Evolutionary conservation across 805 yeast genomes (phyloP).

Genomic region (Lipomyces yamadae): DNA sequence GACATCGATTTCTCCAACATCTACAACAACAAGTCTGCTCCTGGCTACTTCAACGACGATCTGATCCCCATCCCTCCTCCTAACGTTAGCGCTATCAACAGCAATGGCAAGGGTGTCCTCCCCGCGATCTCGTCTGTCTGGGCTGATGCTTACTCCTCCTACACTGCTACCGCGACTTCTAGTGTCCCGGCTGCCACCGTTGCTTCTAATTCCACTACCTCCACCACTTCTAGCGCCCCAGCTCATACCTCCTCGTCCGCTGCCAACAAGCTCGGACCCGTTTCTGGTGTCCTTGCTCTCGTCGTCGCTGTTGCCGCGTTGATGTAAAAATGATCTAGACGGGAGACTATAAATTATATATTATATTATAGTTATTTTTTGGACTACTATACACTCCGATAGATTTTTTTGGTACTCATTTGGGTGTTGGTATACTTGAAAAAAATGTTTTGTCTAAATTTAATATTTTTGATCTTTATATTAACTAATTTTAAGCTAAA

Average conservation of each 20-base stretch:
- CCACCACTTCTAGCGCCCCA: slow-evolving; percentile 19
- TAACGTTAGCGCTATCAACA: slow-evolving; percentile 47
- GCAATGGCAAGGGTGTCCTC: slow-evolving; percentile 47
- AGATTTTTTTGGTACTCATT: too few relatives aligned
- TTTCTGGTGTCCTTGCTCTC: slow-evolving; percentile 21
- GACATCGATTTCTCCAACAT: slow-evolving; percentile 21
- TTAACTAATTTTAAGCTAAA: too few relatives aligned
- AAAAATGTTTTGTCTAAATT: too few relatives aligned
- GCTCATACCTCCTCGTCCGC: slow-evolving; percentile 36
- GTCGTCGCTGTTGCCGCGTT: slow-evolving; percentile 20
- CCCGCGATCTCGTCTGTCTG: slow-evolving; percentile 46
- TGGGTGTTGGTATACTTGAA: too few relatives aligned
- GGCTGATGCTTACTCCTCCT: slow-evolving; percentile 40
- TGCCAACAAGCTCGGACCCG: slow-evolving; percentile 18
- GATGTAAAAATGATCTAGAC: slow-evolving; percentile 1
- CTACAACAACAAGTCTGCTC: slow-evolving; percentile 31
- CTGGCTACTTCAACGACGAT: slow-evolving; percentile 33
- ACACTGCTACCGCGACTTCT: slow-evolving; percentile 27
- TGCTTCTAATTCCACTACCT: slow-evolving; percentile 11
- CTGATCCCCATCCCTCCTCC: slow-evolving; percentile 47
- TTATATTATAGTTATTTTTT: too few relatives aligned
- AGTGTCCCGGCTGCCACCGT: slow-evolving; percentile 16
- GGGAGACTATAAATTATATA: neutral
- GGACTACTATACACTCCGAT: neutral
- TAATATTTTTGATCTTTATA: too few relatives aligned